Conservation (phyloP, 768 basidiomycete genomes). For the Cystobasidium ongulense region DNA sequence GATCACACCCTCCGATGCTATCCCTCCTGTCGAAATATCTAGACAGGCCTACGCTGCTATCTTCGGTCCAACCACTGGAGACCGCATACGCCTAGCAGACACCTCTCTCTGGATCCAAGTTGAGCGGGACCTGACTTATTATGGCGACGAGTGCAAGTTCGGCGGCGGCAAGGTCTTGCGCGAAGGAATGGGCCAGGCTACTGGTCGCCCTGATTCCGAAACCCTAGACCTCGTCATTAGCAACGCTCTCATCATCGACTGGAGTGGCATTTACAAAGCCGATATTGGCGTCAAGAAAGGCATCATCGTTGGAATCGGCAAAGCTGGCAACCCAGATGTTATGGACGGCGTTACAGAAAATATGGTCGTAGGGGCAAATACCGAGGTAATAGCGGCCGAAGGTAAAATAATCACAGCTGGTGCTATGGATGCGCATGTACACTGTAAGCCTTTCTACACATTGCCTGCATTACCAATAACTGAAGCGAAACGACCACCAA, state of each 20-base stretch:
- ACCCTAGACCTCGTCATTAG: conserved; percentile 87
- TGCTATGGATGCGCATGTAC: conserved; percentile 75
- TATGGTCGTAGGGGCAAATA: conserved; percentile 78
- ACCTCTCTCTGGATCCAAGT: conserved; percentile 85
- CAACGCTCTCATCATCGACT: conserved; percentile 87
- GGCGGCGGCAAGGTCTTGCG: conserved; percentile 92
- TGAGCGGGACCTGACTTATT: conserved; percentile 76
- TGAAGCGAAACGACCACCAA: not conserved
- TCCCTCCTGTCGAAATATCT: conserved; percentile 50
- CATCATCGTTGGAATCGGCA: conserved; percentile 77
- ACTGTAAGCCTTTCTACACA: not conserved
- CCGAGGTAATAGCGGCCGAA: conserved; percentile 93
- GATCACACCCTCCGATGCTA: conserved; percentile 43
- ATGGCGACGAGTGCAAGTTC: conserved; percentile 96
- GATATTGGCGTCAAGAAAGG: conserved; percentile 88
- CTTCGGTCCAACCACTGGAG: conserved; percentile 91
- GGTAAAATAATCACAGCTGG: conserved; percentile 89
- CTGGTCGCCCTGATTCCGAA: conserved; percentile 58
- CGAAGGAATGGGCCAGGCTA: conserved; percentile 93
- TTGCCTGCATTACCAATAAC: not conserved
- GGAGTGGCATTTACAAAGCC: conserved; percentile 93
- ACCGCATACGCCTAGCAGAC: conserved; percentile 79
- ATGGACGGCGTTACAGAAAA: conserved; percentile 68
- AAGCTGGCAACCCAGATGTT: conserved; percentile 90
- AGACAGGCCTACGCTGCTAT: conserved; percentile 76